phyloP scores from a whole-genome alignment of 2,329 filamentous ascomycete species.

The Aspergillus sp. region DNA sequence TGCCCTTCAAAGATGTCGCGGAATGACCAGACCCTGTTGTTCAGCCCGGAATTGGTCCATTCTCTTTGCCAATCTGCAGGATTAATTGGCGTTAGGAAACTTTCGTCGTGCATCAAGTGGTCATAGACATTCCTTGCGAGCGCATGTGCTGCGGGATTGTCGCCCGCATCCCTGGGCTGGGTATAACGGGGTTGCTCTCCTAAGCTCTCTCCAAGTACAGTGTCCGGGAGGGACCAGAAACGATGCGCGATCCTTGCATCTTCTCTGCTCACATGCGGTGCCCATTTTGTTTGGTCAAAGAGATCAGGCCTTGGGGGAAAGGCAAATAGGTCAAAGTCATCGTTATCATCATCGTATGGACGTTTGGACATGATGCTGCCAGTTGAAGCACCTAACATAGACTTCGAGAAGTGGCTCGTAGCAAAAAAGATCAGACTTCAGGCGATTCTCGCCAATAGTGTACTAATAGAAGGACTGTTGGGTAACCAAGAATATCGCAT shows the following conservation, averaged over 20 bases:
- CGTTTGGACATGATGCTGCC: no score
- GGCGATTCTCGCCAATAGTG: no score
- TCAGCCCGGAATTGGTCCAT: neutral
- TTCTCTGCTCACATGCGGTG: constrained; percentile 22
- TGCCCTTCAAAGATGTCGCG: neutral
- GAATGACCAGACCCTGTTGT: neutral
- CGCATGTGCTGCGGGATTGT: constrained; percentile 16
- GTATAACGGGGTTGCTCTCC: neutral
- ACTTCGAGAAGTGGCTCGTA: no score
- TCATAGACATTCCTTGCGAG: constrained; percentile 37
- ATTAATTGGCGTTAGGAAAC: neutral
- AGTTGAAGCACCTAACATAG: no score
- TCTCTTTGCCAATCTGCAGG: neutral
- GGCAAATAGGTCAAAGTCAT: neutral
- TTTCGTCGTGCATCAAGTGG: constrained; percentile 21
- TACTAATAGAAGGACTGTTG: no score
- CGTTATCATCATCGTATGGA: no score
- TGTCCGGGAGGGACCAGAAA: constrained; percentile 32
- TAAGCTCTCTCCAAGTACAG: neutral
- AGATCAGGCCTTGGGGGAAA: constrained; percentile 29
- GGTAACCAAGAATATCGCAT: no score
- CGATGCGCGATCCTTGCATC: constrained; percentile 31
- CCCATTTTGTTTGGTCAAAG: constrained; percentile 32
- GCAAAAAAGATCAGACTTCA: no score
- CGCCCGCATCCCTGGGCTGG: neutral